These are phyloP conservation scores for Ogataea henricii DNA, from an alignment of 805 yeast genomes.

Conservation along the genomic window DNA sequence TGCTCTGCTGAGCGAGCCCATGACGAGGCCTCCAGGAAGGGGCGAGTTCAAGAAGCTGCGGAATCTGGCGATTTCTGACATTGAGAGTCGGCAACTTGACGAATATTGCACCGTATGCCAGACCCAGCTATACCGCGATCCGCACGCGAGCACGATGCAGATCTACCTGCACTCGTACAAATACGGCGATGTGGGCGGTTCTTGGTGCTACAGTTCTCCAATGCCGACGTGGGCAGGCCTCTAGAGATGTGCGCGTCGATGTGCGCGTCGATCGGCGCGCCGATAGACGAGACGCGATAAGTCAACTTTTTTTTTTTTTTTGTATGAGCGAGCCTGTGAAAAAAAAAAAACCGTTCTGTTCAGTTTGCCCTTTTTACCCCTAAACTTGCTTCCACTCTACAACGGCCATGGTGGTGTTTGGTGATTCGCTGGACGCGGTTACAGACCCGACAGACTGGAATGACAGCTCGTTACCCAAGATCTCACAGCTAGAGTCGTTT, in stretches of 20 bases:
- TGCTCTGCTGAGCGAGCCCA: constrained; percentile 7
- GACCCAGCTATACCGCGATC: constrained; percentile 33
- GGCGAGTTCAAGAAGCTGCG: constrained; percentile 19
- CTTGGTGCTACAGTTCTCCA: constrained; percentile 40
- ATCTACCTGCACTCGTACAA: constrained; percentile 48
- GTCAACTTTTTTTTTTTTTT: neutral
- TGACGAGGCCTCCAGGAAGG: constrained; percentile 7
- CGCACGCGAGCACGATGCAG: constrained; percentile 31
- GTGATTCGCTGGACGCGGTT: constrained; percentile 32
- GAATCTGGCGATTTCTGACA: constrained; percentile 9
- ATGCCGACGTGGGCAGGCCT: constrained; percentile 10
- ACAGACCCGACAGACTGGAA: constrained; percentile 78
- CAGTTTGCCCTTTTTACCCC: neutral
- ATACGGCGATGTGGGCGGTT: constrained; percentile 33
- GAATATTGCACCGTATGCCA: constrained; percentile 38
- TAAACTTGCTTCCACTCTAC: neutral
- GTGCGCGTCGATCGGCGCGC: neutral
- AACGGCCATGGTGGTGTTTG: constrained; percentile 17
- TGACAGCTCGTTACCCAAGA: constrained; percentile 51
- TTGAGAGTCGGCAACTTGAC: constrained; percentile 21
- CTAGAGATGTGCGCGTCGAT: too few relatives aligned
- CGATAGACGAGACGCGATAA: constrained; percentile 12
- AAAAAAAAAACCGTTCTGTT: neutral
- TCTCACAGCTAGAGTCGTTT: constrained; percentile 65
- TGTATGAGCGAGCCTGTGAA: neutral